Evolutionary conservation across 768 basidiomycete species (phyloP), one percentile per base, ranked within the genome.

Genomic region (Brasilioporus rufonigricans): DNA sequence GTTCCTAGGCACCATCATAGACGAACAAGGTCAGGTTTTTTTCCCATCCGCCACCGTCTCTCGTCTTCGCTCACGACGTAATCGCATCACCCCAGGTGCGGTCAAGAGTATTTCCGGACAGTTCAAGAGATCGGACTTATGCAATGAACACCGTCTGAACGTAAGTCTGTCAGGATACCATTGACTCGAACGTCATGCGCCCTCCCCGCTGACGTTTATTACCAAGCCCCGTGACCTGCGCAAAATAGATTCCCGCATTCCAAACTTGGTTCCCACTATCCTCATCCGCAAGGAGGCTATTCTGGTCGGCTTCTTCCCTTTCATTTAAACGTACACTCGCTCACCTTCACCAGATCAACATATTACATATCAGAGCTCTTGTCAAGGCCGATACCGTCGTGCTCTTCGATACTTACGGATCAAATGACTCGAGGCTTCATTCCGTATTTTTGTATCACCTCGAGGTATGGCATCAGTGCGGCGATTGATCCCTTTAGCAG

Each of bases 261-360:
- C 95, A 33, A 97, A 95, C 71, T 84, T 96, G 53, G 89, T 98
- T 18, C 94, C 95, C 38, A 94, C 94, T 39, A 95, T 98, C 64
- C 82, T 98, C 53, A 83, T 89, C 49, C 81, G 96, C 60, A 88
- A 86, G 65, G 87, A 92, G 72, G 92, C 90, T 44, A 85, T 98
- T 60, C 77, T 98, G 57, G 92, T 91, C 68, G 54, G 84, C 78
- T 44, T n/a, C 44, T 10, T 45, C 24, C 53, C 32, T 8, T 33
- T 43, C 46, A 16, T 21, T 44, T 11, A 29, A 33, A 40, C 48
- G 3, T 27, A 48, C 59, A 51, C 59, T 55, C 51, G 53, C 60
- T 61, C 56, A 56, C 43, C 24, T 24, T 44, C 38, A 4, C 44
- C 61, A 93, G 91, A 79, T 97, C 46, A 98, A 96, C 64, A 89